Evolutionary conservation across 106 monocot genomes (phyloP).

Genomic region (Alisma plantagoaquatica): DNA sequence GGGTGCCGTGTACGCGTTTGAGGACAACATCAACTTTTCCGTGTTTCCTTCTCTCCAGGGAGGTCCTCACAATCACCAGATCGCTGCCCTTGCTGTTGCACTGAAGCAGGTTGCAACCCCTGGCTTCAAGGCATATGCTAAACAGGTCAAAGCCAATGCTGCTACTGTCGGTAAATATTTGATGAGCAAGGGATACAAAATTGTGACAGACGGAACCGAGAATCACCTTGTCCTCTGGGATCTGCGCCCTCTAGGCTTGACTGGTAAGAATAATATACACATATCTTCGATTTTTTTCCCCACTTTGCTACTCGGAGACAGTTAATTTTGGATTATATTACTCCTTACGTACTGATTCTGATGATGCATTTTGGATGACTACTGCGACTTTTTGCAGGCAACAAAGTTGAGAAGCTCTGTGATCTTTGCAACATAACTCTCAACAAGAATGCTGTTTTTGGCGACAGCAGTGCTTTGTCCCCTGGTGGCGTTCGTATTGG

Average conservation of each 20-base stretch:
- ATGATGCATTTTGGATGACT: no score
- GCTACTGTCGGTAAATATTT: conserved; percentile 66
- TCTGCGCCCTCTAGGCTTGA: conserved; percentile 88
- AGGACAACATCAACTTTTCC: conserved; percentile 90
- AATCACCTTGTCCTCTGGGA: conserved; percentile 98
- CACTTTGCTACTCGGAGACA: no score
- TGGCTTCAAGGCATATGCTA: conserved; percentile 78
- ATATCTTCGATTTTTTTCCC: no score
- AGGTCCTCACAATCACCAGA: conserved; percentile 93
- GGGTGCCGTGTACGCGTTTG: conserved; percentile 66
- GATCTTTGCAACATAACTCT: conserved; percentile 87
- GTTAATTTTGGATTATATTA: no score
- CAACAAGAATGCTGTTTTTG: conserved; percentile 97
- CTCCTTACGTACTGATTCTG: no score
- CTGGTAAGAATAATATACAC: no score
- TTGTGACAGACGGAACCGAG: conserved; percentile 88
- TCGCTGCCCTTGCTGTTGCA: conserved; percentile 86
- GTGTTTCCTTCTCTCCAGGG: conserved; percentile 96
- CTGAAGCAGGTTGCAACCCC: conserved; percentile 57
- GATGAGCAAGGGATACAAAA: conserved; percentile 73
- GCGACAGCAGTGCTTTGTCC: conserved; percentile 89
- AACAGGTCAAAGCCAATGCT: conserved; percentile 87
- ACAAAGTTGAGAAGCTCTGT: conserved; percentile 96
- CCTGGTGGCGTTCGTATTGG: conserved; percentile 97
- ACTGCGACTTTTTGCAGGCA: conserved; percentile 32